These are phyloP conservation scores for Penicillium pulvis DNA, from an alignment of 495 filamentous ascomycete species.

Conservation along the genomic window DNA sequence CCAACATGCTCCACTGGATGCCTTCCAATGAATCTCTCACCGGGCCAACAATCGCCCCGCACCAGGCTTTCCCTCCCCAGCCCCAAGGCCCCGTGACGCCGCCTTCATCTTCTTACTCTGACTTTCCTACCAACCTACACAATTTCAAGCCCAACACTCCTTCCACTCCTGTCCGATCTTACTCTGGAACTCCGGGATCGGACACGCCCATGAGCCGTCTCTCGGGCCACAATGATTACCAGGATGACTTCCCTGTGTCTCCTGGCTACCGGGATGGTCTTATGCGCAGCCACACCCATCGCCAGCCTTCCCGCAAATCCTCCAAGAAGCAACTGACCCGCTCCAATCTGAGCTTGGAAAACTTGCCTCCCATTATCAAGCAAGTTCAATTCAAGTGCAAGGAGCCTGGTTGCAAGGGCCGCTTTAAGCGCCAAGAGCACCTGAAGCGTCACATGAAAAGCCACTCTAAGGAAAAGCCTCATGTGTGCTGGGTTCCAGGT, in stretches of 20 bases:
- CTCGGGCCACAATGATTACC: constrained; percentile 40
- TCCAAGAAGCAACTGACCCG: constrained; percentile 42
- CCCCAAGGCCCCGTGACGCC: constrained; percentile 40
- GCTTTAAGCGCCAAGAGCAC: constrained; percentile 65
- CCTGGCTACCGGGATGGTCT: constrained; percentile 41
- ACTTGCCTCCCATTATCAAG: constrained; percentile 43
- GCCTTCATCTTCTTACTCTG: constrained; percentile 43
- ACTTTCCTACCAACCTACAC: constrained; percentile 40
- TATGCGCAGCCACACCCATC: constrained; percentile 35
- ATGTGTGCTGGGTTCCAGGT: constrained; percentile 50
- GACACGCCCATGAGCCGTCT: constrained; percentile 45
- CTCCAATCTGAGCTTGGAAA: constrained; percentile 44
- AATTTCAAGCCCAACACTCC: constrained; percentile 45
- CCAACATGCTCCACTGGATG: constrained; percentile 48
- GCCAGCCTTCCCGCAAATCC: constrained; percentile 38
- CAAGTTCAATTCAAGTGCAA: constrained; percentile 54
- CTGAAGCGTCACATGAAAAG: constrained; percentile 64
- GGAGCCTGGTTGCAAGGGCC: constrained; percentile 48
- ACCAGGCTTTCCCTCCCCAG: constrained; percentile 30
- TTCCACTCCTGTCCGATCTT: constrained; percentile 43
- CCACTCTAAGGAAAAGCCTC: constrained; percentile 58
- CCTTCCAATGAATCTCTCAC: constrained; percentile 38
- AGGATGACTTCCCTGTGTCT: constrained; percentile 43
- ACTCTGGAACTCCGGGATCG: constrained; percentile 41
- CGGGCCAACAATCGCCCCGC: constrained; percentile 45